phyloP scores from a whole-genome alignment of 768 basidiomycete species.

The Suillus americanus region DNA sequence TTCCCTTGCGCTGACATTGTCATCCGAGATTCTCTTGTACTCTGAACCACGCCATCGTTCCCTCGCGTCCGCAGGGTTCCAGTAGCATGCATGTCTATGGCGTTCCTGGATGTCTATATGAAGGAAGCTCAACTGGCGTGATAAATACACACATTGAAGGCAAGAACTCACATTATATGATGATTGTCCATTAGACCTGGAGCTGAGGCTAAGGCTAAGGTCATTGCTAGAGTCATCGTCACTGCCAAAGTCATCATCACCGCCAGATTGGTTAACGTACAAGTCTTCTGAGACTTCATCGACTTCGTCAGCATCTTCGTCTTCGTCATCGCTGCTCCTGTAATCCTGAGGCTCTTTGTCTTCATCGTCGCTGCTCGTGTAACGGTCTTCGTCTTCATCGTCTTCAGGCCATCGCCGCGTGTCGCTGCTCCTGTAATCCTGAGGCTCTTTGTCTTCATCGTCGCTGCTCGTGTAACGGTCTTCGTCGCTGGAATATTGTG shows the following conservation, averaged over 20 bases:
- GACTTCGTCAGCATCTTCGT: too few relatives aligned
- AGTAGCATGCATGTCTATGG: not conserved
- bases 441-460: too few relatives aligned
- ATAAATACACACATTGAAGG: not conserved
- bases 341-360: too few relatives aligned
- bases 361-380: too few relatives aligned
- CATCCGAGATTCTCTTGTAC: too few relatives aligned
- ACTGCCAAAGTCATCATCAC: not conserved
- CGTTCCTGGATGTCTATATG: not conserved
- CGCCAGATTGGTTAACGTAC: not conserved
- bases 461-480: not conserved
- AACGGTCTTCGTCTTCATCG: too few relatives aligned
- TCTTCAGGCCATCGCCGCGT: too few relatives aligned
- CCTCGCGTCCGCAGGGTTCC: too few relatives aligned
- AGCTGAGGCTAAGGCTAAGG: not conserved
- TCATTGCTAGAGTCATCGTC: not conserved
- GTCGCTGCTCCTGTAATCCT: too few relatives aligned
- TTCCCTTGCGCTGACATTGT: too few relatives aligned
- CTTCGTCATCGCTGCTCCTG: too few relatives aligned
- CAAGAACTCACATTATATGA: not conserved
- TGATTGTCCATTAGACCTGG: not conserved
- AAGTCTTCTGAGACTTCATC: not conserved
- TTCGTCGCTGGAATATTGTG: not conserved
- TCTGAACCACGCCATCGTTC: too few relatives aligned
- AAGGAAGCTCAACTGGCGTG: not conserved